A percentile compares a stretch with the other conserved stretches of the same genome.
phyloP scores from a whole-genome alignment of 495 filamentous ascomycete genomes.

The Viridothelium virens region DNA sequence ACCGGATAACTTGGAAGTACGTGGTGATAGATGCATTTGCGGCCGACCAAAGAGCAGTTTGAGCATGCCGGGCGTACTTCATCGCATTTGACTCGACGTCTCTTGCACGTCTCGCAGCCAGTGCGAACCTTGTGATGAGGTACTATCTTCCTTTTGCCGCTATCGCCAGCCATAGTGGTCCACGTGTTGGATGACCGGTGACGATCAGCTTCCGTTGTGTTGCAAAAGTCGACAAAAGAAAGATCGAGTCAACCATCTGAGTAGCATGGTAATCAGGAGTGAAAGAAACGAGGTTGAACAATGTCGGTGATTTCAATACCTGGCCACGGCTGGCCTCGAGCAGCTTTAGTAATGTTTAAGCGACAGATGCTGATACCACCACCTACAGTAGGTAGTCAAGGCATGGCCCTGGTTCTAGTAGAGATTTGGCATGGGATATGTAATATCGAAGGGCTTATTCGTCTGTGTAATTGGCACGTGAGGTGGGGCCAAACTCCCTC shows the following conservation, averaged over 20 bases:
- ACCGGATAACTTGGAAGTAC: conserved; percentile 1
- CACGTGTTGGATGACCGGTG: background rate
- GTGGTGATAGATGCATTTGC: conserved; percentile 2
- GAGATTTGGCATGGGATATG: too few species aligned
- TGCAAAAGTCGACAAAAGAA: background rate
- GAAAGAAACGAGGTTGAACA: too few species aligned
- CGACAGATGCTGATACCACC: background rate
- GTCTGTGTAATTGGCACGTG: too few species aligned
- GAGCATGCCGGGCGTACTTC: conserved; percentile 1
- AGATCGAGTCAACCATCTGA: too few species aligned
- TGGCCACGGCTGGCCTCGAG: too few species aligned
- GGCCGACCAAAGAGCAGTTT: background rate
- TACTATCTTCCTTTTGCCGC: background rate
- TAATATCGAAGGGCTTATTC: too few species aligned
- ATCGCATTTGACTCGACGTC: conserved; percentile 6
- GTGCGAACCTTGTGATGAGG: background rate
- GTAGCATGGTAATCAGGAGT: too few species aligned
- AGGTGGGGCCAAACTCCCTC: too few species aligned
- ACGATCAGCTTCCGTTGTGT: too few species aligned
- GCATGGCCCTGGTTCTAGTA: too few species aligned
- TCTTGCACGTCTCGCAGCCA: conserved; percentile 3
- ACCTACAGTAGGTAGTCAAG: too few species aligned
- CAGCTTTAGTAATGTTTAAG: background rate
- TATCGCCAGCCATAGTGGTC: background rate
- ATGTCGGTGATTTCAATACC: too few species aligned